A percentile compares a stretch with the other conserved stretches of the same genome.
Conservation (phyloP, 495 filamentous ascomycete genomes). For the Collariella sp. region DNA sequence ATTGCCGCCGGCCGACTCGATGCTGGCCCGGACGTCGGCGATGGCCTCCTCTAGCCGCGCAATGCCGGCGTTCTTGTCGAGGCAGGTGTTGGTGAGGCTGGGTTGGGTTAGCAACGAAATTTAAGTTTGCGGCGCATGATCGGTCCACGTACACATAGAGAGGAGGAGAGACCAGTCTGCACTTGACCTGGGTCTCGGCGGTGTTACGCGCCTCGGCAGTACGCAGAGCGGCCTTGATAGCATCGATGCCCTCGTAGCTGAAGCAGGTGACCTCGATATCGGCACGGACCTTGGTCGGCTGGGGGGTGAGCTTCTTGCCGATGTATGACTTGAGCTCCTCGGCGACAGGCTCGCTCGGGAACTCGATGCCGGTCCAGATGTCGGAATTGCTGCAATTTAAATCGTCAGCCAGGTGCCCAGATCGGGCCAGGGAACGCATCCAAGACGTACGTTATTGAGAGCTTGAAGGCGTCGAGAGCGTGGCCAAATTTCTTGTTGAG, state of each 20-base stretch:
- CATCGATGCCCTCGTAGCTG: slow-evolving; percentile 96
- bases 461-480: slow-evolving; percentile 95
- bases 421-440: neutral
- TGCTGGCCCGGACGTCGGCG: slow-evolving; percentile 67
- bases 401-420: neutral
- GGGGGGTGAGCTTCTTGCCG: slow-evolving; percentile 88
- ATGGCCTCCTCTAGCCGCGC: slow-evolving; percentile 78
- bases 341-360: slow-evolving; percentile 77
- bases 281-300: slow-evolving; percentile 94
- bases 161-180: slow-evolving; percentile 89
- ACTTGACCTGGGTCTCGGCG: slow-evolving; percentile 84
- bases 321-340: slow-evolving; percentile 89
- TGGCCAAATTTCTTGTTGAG: slow-evolving; percentile 96
- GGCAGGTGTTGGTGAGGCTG: slow-evolving; percentile 73
- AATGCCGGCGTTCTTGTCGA: slow-evolving; percentile 87
- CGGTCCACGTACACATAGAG: slow-evolving; percentile 61
- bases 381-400: slow-evolving; percentile 65
- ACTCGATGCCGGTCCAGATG: slow-evolving; percentile 86
- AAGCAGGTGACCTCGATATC: slow-evolving; percentile 99
- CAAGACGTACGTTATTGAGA: slow-evolving; percentile 79
- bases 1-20: slow-evolving; percentile 62
- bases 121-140: neutral
- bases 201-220: slow-evolving; percentile 85
- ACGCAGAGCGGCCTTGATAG: slow-evolving; percentile 82
- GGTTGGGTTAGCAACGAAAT: neutral